Conservation (phyloP, 371 early-diverging fungal species). For the Syncephalastrum monosporum region DNA sequence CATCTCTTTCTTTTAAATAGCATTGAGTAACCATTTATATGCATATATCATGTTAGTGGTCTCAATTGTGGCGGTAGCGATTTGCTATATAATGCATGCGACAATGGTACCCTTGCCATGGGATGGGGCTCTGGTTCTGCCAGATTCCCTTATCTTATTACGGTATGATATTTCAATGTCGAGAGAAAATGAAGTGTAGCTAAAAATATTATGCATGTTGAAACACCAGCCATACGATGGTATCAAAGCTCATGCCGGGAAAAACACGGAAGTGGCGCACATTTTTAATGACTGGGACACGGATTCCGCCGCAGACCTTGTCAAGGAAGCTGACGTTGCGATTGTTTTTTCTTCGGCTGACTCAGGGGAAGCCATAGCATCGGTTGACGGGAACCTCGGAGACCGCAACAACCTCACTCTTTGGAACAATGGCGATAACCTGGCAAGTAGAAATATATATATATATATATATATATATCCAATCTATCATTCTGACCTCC, state of each 20-base stretch:
- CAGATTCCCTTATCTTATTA: conserved; percentile 48
- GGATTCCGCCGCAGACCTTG: conserved; percentile 28
- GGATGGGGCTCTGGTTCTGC: conserved; percentile 59
- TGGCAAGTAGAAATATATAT: conserved; percentile 25
- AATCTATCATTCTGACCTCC: background rate
- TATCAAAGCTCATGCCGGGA: conserved; percentile 37
- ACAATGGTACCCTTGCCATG: conserved; percentile 43
- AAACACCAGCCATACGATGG: conserved; percentile 26
- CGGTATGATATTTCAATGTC: conserved; percentile 14
- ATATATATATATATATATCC: too few relatives aligned
- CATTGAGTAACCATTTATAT: too few relatives aligned
- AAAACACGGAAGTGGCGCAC: background rate
- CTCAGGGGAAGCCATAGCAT: conserved; percentile 55
- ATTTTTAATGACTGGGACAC: conserved; percentile 27
- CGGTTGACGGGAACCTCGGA: conserved; percentile 42
- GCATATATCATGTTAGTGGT: background rate
- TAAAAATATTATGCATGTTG: background rate
- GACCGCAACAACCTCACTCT: conserved; percentile 61
- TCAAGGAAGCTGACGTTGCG: conserved; percentile 50
- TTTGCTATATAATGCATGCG: conserved; percentile 9
- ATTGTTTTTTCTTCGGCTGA: conserved; percentile 59
- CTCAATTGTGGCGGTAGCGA: conserved; percentile 2
- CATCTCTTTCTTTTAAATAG: too few relatives aligned
- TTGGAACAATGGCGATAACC: conserved; percentile 57
- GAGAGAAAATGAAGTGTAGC: background rate